phyloP scores from a whole-genome alignment of 2,329 filamentous ascomycete genomes.

The Xylariaceae sp. region DNA sequence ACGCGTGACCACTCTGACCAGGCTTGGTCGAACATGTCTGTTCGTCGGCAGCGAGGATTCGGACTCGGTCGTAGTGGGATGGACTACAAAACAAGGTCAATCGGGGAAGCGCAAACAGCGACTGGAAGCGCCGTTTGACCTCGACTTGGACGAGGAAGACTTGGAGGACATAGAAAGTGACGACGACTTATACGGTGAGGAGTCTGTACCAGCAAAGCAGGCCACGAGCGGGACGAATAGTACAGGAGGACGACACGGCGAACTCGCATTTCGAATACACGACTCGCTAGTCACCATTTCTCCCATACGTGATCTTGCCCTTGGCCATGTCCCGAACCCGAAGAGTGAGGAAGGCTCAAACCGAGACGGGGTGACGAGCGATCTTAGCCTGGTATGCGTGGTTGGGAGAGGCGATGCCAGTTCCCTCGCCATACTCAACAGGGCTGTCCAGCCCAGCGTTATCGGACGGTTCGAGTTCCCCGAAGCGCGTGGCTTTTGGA shows the following conservation, averaged over 20 bases:
- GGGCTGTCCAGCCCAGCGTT: conserved; percentile 68
- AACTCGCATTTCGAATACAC: conserved; percentile 69
- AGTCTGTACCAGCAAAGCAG: conserved; percentile 34
- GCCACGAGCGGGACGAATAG: conserved; percentile 34
- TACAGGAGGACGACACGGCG: conserved; percentile 47
- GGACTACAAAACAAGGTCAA: conserved; percentile 61
- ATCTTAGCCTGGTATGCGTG: conserved; percentile 54
- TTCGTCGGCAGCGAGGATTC: conserved; percentile 83
- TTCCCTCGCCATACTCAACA: conserved; percentile 69
- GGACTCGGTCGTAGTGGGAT: conserved; percentile 77
- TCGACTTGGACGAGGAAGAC: conserved; percentile 48
- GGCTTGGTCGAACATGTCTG: conserved; percentile 61
- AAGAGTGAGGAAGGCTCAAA: conserved; percentile 42
- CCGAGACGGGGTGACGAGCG: conserved; percentile 44
- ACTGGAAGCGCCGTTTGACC: conserved; percentile 47
- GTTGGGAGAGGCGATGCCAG: conserved; percentile 62
- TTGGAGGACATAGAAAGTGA: conserved; percentile 57
- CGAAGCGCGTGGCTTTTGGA: conserved; percentile 74
- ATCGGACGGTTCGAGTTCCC: conserved; percentile 67
- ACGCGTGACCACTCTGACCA: conserved; percentile 63
- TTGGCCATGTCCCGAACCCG: conserved; percentile 52
- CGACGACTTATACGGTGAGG: conserved; percentile 59
- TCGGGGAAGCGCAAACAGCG: conserved; percentile 59
- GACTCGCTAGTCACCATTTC: conserved; percentile 74
- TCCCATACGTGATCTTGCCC: conserved; percentile 68